Evolutionary conservation across 257 asterid species (phyloP).

Genomic region (Lycium ferocissimum): DNA sequence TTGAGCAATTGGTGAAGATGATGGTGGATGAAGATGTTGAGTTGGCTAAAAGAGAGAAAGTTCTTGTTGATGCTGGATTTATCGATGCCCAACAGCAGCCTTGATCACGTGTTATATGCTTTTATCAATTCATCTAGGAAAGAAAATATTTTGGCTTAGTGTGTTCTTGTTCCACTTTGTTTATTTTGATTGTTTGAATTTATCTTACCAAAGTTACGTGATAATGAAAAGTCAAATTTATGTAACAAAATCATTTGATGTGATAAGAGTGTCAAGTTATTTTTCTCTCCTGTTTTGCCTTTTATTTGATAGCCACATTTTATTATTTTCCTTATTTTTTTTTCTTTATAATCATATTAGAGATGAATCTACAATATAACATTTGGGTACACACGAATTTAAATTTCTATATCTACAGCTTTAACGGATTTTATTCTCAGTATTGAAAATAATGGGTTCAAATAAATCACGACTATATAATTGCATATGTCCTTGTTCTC

Average conservation of each 20-base stretch:
- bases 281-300: not conserved
- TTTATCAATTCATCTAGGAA: not conserved
- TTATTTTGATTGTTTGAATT: not conserved
- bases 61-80: conserved; percentile 95
- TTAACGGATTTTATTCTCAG: too few relatives aligned
- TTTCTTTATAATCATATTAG: too few relatives aligned
- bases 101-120: conserved; percentile 36
- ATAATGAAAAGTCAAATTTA: not conserved
- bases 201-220: not conserved
- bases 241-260: not conserved
- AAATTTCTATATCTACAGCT: too few relatives aligned
- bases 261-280: not conserved
- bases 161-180: not conserved
- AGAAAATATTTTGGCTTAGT: not conserved
- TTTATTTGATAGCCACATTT: too few relatives aligned
- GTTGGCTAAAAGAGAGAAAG: conserved; percentile 93
- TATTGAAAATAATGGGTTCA: too few relatives aligned
- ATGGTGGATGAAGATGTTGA: conserved; percentile 98
- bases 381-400: too few relatives aligned
- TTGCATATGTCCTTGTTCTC: too few relatives aligned
- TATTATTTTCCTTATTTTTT: too few relatives aligned
- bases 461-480: too few relatives aligned
- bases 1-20: conserved; percentile 93
- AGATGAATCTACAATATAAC: too few relatives aligned
- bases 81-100: conserved; percentile 99